These are phyloP conservation scores for Fusarium ambrosium DNA, from an alignment of 2,329 filamentous ascomycete species.

Conservation along the genomic window DNA sequence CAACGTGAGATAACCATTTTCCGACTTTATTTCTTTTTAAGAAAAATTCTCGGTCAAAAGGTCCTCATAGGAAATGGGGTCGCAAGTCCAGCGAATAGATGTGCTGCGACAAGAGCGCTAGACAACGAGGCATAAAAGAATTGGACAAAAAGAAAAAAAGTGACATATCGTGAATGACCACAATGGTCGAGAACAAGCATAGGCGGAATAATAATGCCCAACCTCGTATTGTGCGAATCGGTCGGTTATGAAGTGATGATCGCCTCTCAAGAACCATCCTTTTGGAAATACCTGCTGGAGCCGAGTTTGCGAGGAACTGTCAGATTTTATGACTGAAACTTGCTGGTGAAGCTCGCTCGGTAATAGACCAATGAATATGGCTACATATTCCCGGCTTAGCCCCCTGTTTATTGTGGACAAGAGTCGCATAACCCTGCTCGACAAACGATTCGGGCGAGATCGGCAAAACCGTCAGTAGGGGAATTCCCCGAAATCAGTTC, in stretches of 20 bases:
- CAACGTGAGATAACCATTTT: background rate
- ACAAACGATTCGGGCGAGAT: slow-evolving; percentile 12
- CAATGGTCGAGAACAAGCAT: background rate
- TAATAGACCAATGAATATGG: background rate
- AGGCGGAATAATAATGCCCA: background rate
- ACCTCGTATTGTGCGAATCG: background rate
- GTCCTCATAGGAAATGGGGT: background rate
- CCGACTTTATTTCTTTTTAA: background rate
- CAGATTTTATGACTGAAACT: background rate
- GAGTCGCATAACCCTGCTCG: background rate
- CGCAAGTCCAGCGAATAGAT: background rate
- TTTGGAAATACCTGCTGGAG: background rate
- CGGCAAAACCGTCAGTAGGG: background rate
- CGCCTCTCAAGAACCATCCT: background rate
- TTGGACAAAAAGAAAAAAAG: slow-evolving; percentile 8
- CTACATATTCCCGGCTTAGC: background rate
- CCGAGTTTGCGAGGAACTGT: background rate
- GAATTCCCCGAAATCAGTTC: background rate
- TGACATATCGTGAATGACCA: slow-evolving; percentile 9
- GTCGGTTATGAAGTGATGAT: background rate
- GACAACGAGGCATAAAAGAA: background rate
- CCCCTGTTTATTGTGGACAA: slow-evolving; percentile 8
- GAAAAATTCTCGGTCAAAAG: background rate
- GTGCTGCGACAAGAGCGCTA: background rate
- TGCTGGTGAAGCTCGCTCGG: background rate